A percentile compares a stretch with the other conserved stretches of the same genome.
These are phyloP conservation scores for Pseudophaeomoniella oleicola DNA, from an alignment of 2,329 filamentous ascomycete species.

Conservation along the genomic window DNA sequence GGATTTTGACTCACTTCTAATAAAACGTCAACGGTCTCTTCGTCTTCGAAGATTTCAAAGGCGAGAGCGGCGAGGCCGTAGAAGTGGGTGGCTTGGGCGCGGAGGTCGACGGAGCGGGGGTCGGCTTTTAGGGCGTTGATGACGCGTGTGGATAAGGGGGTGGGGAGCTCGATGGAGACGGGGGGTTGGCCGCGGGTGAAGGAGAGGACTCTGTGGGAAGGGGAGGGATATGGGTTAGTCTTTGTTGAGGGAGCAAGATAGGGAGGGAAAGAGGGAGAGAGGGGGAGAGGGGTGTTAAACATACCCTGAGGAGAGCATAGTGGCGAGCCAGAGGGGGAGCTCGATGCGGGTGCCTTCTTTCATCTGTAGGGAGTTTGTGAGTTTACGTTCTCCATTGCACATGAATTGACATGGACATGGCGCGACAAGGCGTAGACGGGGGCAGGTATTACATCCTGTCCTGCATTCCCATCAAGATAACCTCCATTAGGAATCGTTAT, in stretches of 20 bases:
- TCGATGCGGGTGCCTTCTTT: constrained; percentile 67
- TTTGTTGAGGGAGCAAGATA: constrained; percentile 1
- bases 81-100: constrained; percentile 73
- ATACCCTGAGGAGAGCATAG: constrained; percentile 62
- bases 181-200: constrained; percentile 36
- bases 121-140: constrained; percentile 85
- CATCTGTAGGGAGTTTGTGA: constrained; percentile 35
- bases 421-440: too few species aligned
- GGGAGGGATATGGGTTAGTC: too few species aligned
- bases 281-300: too few species aligned
- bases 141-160: constrained; percentile 62
- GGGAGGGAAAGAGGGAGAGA: constrained; percentile 2
- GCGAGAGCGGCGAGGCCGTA: constrained; percentile 76
- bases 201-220: constrained; percentile 20
- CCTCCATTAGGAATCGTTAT: constrained; percentile 76
- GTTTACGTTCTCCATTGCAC: too few species aligned
- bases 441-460: constrained; percentile 33
- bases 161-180: constrained; percentile 67
- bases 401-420: too few species aligned
- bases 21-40: constrained; percentile 61
- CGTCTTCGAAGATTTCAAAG: constrained; percentile 81
- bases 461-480: constrained; percentile 73
- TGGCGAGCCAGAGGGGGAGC: constrained; percentile 85
- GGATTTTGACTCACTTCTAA: constrained; percentile 27
- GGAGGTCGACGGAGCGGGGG: constrained; percentile 68